A percentile compares a stretch with the other conserved stretches of the same genome.
Conservation (phyloP, 345 rosid genomes). For the Acer saccharum region DNA sequence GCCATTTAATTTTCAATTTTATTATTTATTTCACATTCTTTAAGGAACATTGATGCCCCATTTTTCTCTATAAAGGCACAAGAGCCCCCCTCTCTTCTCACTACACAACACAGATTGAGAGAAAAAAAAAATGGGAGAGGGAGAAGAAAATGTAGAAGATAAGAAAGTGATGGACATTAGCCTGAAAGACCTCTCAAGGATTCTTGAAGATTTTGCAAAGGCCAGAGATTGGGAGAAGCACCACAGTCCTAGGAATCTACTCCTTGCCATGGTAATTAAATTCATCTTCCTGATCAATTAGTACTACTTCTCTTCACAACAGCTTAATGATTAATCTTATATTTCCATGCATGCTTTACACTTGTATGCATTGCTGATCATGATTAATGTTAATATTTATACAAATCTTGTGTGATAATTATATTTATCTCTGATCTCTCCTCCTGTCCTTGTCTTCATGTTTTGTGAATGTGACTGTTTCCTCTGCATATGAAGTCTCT, state of each 20-base stretch:
- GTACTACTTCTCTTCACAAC: neutral
- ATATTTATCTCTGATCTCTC: neutral
- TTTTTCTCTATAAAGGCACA: conserved; percentile 15
- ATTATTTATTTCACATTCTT: neutral
- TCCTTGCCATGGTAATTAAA: conserved; percentile 50
- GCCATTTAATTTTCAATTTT: conserved; percentile 3
- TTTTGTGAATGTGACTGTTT: neutral
- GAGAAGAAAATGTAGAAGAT: conserved; percentile 15
- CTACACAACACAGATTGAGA: neutral
- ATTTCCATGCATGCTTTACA: neutral
- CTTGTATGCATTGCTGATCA: neutral
- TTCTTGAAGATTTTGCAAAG: conserved; percentile 46
- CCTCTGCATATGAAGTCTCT: neutral
- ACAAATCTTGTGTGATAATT: no score
- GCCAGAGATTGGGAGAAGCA: conserved; percentile 52
- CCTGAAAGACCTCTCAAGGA: conserved; percentile 43
- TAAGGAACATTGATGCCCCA: neutral
- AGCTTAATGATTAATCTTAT: neutral
- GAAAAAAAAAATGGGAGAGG: conserved; percentile 30
- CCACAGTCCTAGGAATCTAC: conserved; percentile 52
- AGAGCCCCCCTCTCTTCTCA: conserved; percentile 23
- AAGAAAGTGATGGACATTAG: conserved; percentile 36
- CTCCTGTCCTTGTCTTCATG: neutral
- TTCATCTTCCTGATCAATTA: neutral
- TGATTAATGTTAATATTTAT: neutral